Evolutionary conservation across 2,329 filamentous ascomycete genomes (phyloP), one percentile per base, ranked within the genome.

Genomic region (Ampelomyces quisqualis): DNA sequence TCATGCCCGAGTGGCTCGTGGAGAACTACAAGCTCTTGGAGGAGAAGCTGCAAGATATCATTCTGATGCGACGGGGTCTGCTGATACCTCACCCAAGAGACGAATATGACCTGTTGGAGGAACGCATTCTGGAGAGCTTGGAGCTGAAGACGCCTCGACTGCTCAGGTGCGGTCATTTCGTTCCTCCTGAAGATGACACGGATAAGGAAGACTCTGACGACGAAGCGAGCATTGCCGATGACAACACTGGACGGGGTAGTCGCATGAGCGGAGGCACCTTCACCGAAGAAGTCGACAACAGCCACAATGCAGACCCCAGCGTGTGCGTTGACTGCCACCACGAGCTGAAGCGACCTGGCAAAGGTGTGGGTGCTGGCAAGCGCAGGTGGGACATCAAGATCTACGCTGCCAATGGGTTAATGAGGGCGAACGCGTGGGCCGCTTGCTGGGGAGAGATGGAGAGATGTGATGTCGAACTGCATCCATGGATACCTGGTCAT

Each of bases 381-480:
- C 80, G 78, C 55, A 75, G 82, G 34, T 93, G 88, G 75, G 79
- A 83, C 20, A 78, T 97, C 65, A 93, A 90, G 62, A 84, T 97
- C 1, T 98, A 91, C 60, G 93, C 93, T 1, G 91, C 90, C 37
- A 98, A 97, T 67, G 93, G 93, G 0, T 73, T 97, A 33, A 95
- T 98, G 88, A 81, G 84, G 43, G 84, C 88, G 4, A 89, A 89
- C 0, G 91, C 93, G 0, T 98, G 93, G 93, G 81, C 81, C 4
- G 90, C 90, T 2, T 91, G 88, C 43, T 98, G 91, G 91, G 86
- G 82, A 55, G 91, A 97, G 69, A 98, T 98, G 93, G 93, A 98
- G 70, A 81, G 91, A n/a, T 88, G 97, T 0, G 93, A 98, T 61
- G 88, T 95, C 1, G 91, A 97, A 68, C 81, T 98, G 37, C 81